Conservation (phyloP, 2,329 filamentous ascomycete genomes). For the Periconia sp. region DNA sequence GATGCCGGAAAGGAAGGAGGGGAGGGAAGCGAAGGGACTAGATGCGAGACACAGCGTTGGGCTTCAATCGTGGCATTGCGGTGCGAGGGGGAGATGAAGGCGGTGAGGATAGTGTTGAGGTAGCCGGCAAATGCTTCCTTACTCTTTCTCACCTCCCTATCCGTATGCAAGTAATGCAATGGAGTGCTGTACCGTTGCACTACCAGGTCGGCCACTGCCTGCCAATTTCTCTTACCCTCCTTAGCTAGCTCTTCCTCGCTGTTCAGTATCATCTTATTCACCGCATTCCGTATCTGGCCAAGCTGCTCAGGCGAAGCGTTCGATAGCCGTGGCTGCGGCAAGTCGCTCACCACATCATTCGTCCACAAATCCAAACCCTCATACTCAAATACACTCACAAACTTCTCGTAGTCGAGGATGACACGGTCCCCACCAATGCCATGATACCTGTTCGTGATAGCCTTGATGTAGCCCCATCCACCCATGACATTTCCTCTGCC, state of each 20-base stretch:
- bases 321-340: slow-evolving; percentile 48
- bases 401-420: slow-evolving; percentile 54
- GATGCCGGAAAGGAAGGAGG: slow-evolving; percentile 17
- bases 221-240: slow-evolving; percentile 61
- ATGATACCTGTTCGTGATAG: slow-evolving; percentile 50
- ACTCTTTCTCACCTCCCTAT: slow-evolving; percentile 19
- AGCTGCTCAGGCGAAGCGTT: slow-evolving; percentile 43
- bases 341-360: slow-evolving; percentile 36
- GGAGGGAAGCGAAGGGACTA: slow-evolving; percentile 26
- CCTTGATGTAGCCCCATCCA: slow-evolving; percentile 45
- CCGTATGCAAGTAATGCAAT: slow-evolving; percentile 49
- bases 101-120: slow-evolving; percentile 35
- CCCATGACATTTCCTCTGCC: slow-evolving; percentile 11
- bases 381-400: slow-evolving; percentile 56
- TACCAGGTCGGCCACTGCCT: slow-evolving; percentile 69
- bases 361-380: slow-evolving; percentile 48
- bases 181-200: slow-evolving; percentile 66
- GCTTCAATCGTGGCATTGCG: slow-evolving; percentile 49
- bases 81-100: slow-evolving; percentile 47
- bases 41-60: slow-evolving; percentile 57
- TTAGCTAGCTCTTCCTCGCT: slow-evolving; percentile 16
- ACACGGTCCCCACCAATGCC: slow-evolving; percentile 54
- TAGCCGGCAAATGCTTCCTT: slow-evolving; percentile 30
- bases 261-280: slow-evolving; percentile 52
- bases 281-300: slow-evolving; percentile 48